Base-by-base conservation (phyloP, 2,329 filamentous ascomycete genomes). In the Bimuria novae-zelandiae region DNA sequence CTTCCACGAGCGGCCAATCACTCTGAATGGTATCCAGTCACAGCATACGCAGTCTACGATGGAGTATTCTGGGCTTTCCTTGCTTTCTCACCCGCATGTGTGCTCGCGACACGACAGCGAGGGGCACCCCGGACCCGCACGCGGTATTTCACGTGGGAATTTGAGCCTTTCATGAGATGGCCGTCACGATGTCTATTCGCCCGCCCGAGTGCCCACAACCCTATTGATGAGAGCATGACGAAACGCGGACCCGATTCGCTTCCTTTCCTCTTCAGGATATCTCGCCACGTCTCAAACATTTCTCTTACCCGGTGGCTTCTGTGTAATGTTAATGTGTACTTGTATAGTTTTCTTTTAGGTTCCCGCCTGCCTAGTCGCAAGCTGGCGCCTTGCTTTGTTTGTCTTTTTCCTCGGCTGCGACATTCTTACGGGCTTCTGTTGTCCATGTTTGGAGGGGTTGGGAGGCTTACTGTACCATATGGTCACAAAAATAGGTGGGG, bases 321-420 rank as follows among this genome's bases (percentile, higher is more conserved):
- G 39, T 49, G 30, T 49, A 54, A 45, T 46, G 40, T 46, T 54
- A 49, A 49, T 50, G 23, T 54, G 51, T 54, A 54, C 41, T 54
- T 42, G 22, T 49, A 52, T 43, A 32, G 12, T 36, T 17, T 36
- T 17, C n/a, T 36, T 36, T 27, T 27, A n/a, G 25, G 25, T 27
- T 5, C 10, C 25, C 8, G 33, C n/a, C 10, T 33, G 10, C 30
- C 12, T 14, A 14, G 30, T 14, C 30, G 12, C 12, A 16, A 17
- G 16, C n/a, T 17, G 33, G 14, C 33, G 11, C 25, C 23, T 30
- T 22, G 7, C 30, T 35, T 45, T n/a, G n/a, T n/a, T n/a, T n/a
- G n/a, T n/a, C 29, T 36, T 19, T 19, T 30, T 8, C 29, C 25
- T 43, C 19, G 17, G 11, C 19, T 14, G 3, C 16, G 12, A 21